These are phyloP conservation scores for Thuja plicata DNA, from an alignment of 83 land plant species.

Conservation along the genomic window DNA sequence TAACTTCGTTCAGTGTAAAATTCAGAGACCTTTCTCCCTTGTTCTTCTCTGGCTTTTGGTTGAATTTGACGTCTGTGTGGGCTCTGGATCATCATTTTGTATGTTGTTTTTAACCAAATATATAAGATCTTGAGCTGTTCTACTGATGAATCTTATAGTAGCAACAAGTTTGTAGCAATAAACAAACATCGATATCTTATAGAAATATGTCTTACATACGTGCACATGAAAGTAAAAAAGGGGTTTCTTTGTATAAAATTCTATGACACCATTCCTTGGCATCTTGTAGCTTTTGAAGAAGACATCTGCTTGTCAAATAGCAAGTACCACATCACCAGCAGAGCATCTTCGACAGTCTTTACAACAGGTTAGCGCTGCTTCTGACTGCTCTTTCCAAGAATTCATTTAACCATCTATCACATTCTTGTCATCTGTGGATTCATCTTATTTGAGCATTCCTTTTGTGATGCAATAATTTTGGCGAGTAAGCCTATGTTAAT, in stretches of 20 bases:
- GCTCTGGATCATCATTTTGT: background rate
- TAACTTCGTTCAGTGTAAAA: background rate
- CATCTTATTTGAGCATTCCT: background rate
- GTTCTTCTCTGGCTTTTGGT: background rate
- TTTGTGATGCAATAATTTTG: constrained; percentile 1
- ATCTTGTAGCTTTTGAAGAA: constrained; percentile 82
- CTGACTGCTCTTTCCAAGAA: constrained; percentile 5
- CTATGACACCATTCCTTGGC: constrained; percentile 18
- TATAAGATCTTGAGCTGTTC: background rate
- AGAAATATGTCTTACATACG: background rate
- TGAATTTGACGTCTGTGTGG: background rate
- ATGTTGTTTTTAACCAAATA: background rate
- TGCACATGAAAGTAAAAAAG: background rate
- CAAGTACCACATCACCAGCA: constrained; percentile 76
- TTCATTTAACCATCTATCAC: background rate
- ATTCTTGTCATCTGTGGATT: background rate
- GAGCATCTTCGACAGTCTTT: constrained; percentile 83
- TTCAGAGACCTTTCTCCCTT: background rate
- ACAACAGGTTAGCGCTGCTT: constrained; percentile 66
- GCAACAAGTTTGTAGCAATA: background rate
- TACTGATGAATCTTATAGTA: background rate
- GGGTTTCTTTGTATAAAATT: background rate
- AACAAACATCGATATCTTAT: background rate
- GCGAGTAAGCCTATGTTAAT: background rate
- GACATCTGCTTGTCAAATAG: constrained; percentile 76